Percentiles rank a stretch among this genome's conserved stretches.
Conservation (phyloP, 805 yeast genomes). For the Myxozyma monticola region DNA sequence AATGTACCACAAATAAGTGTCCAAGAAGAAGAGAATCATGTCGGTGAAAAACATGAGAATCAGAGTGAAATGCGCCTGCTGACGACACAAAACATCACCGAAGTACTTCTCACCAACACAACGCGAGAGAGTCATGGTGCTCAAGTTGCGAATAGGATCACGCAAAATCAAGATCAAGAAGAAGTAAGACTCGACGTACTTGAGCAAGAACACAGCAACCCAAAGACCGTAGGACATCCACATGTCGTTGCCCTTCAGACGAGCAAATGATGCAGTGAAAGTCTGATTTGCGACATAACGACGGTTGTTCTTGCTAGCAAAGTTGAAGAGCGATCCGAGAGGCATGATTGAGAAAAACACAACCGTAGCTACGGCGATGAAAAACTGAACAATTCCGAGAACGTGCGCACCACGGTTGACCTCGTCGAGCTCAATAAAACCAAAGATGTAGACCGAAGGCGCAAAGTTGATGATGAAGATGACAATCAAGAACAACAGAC, state of each 20-base stretch:
- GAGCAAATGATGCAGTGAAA: constrained; percentile 87
- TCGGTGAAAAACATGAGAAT: constrained; percentile 94
- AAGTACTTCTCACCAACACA: constrained; percentile 96
- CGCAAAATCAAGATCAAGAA: constrained; percentile 84
- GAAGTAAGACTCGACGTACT: constrained; percentile 86
- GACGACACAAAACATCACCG: constrained; percentile 69
- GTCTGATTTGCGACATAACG: constrained; percentile 90
- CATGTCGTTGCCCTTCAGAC: constrained; percentile 84
- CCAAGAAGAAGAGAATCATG: constrained; percentile 93
- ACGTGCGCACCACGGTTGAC: constrained; percentile 71
- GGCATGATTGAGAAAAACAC: constrained; percentile 93
- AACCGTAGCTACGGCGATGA: constrained; percentile 81
- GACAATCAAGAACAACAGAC: constrained; percentile 70
- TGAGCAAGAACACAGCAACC: constrained; percentile 85
- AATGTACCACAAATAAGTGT: constrained; percentile 99
- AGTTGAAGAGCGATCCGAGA: constrained; percentile 90
- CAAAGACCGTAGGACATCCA: constrained; percentile 94
- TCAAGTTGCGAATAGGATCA: constrained; percentile 91
- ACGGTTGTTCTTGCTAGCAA: constrained; percentile 82
- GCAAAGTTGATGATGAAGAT: constrained; percentile 74
- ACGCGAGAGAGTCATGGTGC: constrained; percentile 76
- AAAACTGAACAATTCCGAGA: constrained; percentile 83
- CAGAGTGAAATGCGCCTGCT: constrained; percentile 84
- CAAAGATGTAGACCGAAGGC: constrained; percentile 82
- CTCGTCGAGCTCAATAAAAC: constrained; percentile 67